Evolutionary conservation across 495 filamentous ascomycete genomes (phyloP), one percentile per base, ranked within the genome.

Genomic region (Darksidea phi): DNA sequence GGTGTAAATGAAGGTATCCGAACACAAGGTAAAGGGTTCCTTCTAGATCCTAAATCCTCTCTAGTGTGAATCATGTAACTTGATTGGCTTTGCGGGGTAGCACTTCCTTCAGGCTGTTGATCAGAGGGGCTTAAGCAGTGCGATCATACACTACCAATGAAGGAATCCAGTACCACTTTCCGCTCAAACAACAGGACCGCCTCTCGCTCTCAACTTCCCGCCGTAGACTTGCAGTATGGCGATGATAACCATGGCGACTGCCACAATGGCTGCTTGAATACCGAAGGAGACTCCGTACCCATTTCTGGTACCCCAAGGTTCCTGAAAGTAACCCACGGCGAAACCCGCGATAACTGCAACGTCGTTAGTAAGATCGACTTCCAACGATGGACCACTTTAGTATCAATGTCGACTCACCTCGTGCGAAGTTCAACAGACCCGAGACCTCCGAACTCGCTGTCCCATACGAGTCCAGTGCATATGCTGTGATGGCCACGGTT

Each of bases 401-500:
- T 54, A 11, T 1, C 41, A 10, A 26, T 10, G 26, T 8, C 0
- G 20, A 61, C 63, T 34, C 46, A 66, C 63, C 63, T 60, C 63
- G 24, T 7, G 75, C 74, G 24, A 78, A 70, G 62, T 79, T 82
- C 11, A 84, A 67, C 77, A 79, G 79, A 1, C 79, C 78, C 0
- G 73, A 77, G 10, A 86, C 82, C 68, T 85, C 83, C 11, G 81
- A 82, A 18, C 73, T 76, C 0, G 74, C 82, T 59, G 80, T 80
- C 11, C 81, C 82, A 64, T 84, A 86, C 26, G 72, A 71, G 67
- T 86, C 84, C 20, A 88, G 77, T 2, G 79, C 74, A 62, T 87
- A 87, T 6, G 81, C 79, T 55, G 78, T 83, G 20, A 87, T 72
- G 0, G 79, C 81, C 0, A 84, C 81, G 0, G 84, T 88, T 11